phyloP scores from a whole-genome alignment of 306 rosid genomes.

The Cicer cuneatum region DNA sequence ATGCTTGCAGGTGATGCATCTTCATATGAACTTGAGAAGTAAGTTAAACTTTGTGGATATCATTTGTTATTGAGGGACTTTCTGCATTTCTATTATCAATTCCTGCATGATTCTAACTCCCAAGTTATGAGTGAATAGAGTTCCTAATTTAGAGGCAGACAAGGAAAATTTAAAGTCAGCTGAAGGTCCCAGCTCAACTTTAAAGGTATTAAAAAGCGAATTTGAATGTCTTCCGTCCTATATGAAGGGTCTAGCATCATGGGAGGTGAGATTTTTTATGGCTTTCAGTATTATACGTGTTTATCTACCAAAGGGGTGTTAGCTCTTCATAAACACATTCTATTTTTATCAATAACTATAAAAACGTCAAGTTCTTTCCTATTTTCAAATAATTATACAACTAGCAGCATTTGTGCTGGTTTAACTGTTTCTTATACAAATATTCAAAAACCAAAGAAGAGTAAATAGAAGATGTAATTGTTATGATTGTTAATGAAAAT shows the following conservation, averaged over 20 bases:
- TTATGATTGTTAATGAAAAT: not conserved
- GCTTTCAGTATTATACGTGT: constrained; percentile 20
- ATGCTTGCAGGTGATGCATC: constrained; percentile 47
- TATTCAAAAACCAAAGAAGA: constrained; percentile 1
- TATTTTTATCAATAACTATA: not conserved
- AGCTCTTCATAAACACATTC: not conserved
- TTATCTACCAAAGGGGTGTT: not conserved
- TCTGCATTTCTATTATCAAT: constrained; percentile 37
- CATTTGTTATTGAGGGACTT: constrained; percentile 10
- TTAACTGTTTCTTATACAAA: not conserved
- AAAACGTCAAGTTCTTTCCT: not conserved
- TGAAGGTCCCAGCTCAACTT: constrained; percentile 48
- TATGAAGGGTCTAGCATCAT: constrained; percentile 79
- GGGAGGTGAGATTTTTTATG: constrained; percentile 74
- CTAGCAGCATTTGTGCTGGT: not conserved
- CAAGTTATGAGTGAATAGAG: constrained; percentile 46
- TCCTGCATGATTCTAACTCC: constrained; percentile 38
- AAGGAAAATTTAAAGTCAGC: constrained; percentile 47
- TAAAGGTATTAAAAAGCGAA: constrained; percentile 62
- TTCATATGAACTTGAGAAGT: constrained; percentile 52
- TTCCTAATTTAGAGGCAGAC: constrained; percentile 47
- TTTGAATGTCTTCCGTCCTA: constrained; percentile 79
- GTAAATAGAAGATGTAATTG: not conserved
- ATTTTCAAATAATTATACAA: not conserved
- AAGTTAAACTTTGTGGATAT: constrained; percentile 49